Evolutionary conservation across 495 filamentous ascomycete species (phyloP), one percentile per base, ranked within the genome.

Genomic region (Talaromyces adpressus): DNA sequence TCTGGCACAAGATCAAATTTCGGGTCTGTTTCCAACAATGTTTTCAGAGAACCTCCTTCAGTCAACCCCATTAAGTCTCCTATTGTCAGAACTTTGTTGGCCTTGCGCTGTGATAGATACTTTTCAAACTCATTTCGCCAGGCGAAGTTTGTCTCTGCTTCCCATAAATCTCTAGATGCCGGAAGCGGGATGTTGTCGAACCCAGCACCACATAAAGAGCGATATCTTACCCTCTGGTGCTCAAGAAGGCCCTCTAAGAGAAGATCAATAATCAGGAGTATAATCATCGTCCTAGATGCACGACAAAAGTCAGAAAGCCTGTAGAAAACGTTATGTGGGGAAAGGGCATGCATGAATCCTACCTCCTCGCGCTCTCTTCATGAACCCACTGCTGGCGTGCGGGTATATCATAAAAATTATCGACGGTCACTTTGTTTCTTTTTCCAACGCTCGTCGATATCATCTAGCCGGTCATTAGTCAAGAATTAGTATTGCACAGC

Each of bases 141-240:
- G 45, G 41, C 29, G 7, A 62, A 62, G 20, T 53, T 62, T 30
- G 41, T 20, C 8, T 30, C 18, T 52, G 60, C 60, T 20, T 62
- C 60, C 60, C 60, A 62, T 9, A 62, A 25, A 22, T 62, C 47
- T 22, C 60, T 22, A 52, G 60, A 47, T 36, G 60, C 60, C n/a
- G 60, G 60, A 11, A 62, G 60, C 18, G 45, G 60, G 25, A 62
- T 53, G 23, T 18, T 45, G 18, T 61, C 41, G 27, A 62, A 51
- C 18, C 25, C 14, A 6, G n/a, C n/a, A 22, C 22, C 12, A 14
- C 60, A 62, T 53, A 20, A 11, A 20, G 59, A 61, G 23, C 22
- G 27, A 41, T 29, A 18, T 34, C 9, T 34, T 0, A 23, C 30
- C 18, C 41, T 32, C n/a, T 32, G 22, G 0, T 39, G 60, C n/a